These are phyloP conservation scores for Volvariella surrecta DNA, from an alignment of 1,284 basidiomycete genomes.

Conservation along the genomic window DNA sequence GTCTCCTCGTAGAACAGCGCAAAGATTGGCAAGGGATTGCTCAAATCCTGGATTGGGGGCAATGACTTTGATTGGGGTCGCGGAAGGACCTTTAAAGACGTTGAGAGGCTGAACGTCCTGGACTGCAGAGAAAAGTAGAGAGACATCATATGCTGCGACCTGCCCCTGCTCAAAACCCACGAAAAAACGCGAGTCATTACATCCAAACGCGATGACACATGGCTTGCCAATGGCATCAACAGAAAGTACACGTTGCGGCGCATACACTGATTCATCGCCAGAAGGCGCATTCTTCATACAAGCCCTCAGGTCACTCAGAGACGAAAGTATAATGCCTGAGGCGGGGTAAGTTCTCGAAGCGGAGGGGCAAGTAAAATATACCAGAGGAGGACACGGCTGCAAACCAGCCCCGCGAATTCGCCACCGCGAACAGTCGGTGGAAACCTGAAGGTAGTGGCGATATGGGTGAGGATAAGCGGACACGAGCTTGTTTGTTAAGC, in stretches of 20 bases:
- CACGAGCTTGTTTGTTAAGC: conserved; percentile 49
- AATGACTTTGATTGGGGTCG: conserved; percentile 39
- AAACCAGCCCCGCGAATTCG: conserved; percentile 58
- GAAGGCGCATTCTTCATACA: conserved; percentile 34
- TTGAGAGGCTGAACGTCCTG: conserved; percentile 36
- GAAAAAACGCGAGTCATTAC: conserved; percentile 48
- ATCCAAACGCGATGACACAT: conserved; percentile 44
- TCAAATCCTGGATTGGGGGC: conserved; percentile 55
- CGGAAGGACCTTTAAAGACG: conserved; percentile 34
- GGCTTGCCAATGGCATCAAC: conserved; percentile 33
- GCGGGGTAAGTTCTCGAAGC: conserved; percentile 1
- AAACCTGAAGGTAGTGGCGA: conserved; percentile 28
- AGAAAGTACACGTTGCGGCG: conserved; percentile 37
- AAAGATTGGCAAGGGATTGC: conserved; percentile 41
- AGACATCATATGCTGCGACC: conserved; percentile 49
- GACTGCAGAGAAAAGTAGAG: conserved; percentile 38
- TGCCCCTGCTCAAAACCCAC: conserved; percentile 52
- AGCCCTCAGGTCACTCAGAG: conserved; percentile 45
- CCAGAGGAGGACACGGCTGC: conserved; percentile 38
- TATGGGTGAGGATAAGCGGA: conserved; percentile 47
- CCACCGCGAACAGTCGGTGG: conserved; percentile 42
- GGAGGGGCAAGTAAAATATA: conserved; percentile 28
- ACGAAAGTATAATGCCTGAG: conserved; percentile 48
- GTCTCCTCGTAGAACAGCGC: conserved; percentile 49
- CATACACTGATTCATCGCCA: conserved; percentile 30